Percentiles rank a stretch among this genome's conserved stretches.
Conservation (phyloP, 768 basidiomycete genomes). For the Boletellus ananas region DNA sequence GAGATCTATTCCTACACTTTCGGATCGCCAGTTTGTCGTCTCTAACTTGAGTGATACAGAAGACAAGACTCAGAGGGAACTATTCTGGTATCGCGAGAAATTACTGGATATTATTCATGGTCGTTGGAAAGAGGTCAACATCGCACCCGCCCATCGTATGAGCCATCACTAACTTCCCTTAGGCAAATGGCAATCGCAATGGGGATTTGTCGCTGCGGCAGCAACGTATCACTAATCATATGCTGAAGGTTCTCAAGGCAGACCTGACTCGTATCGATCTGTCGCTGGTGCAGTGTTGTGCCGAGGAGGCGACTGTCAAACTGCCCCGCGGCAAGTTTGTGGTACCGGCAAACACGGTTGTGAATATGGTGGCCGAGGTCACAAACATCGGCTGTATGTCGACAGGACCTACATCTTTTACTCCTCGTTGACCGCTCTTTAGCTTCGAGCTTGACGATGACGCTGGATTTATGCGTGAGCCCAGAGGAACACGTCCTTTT, state of each 20-base stretch:
- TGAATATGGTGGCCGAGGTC: constrained; percentile 54
- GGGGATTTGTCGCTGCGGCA: constrained; percentile 77
- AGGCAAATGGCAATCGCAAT: constrained; percentile 76
- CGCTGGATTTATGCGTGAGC: constrained; percentile 50
- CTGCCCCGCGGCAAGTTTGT: constrained; percentile 39
- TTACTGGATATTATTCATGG: constrained; percentile 67
- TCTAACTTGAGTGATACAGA: constrained; percentile 57
- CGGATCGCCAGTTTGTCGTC: constrained; percentile 89
- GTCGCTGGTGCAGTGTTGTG: constrained; percentile 38
- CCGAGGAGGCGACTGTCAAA: constrained; percentile 15
- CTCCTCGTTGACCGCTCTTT: constrained; percentile 8
- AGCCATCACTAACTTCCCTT: constrained; percentile 4
- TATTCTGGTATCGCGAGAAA: constrained; percentile 97
- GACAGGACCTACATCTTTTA: not conserved
- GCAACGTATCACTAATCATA: constrained; percentile 71
- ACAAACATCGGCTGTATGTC: constrained; percentile 67
- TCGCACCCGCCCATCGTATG: not conserved
- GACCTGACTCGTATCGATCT: constrained; percentile 63
- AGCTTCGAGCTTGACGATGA: constrained; percentile 54
- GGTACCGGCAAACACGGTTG: constrained; percentile 57
- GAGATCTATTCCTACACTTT: constrained; percentile 75
- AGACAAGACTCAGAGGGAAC: constrained; percentile 62
- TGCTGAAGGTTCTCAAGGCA: constrained; percentile 74
- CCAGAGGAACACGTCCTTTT: constrained; percentile 64
- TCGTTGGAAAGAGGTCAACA: constrained; percentile 78